Evolutionary conservation across 805 yeast genomes (phyloP).

Genomic region (Pichia heedii): DNA sequence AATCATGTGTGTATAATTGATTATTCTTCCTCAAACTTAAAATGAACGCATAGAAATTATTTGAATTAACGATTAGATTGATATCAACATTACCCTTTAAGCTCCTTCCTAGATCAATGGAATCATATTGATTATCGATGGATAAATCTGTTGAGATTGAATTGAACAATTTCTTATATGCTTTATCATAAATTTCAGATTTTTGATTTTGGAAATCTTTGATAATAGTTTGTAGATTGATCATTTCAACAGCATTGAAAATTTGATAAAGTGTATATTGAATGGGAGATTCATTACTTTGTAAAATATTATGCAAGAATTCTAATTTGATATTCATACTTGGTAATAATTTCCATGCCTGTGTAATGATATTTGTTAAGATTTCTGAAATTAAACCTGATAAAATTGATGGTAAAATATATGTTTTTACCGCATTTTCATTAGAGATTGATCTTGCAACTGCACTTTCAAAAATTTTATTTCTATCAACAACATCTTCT

Average conservation of each 20-base stretch:
- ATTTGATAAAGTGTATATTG: constrained; percentile 32
- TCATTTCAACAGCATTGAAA: constrained; percentile 25
- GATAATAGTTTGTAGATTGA: constrained; percentile 26
- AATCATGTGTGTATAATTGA: constrained; percentile 26
- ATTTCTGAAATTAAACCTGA: constrained; percentile 23
- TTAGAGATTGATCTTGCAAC: constrained; percentile 15
- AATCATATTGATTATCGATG: constrained; percentile 23
- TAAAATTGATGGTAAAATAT: constrained; percentile 25
- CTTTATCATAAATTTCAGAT: constrained; percentile 15
- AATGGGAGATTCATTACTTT: constrained; percentile 32
- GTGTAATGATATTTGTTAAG: constrained; percentile 19
- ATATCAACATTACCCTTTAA: constrained; percentile 17
- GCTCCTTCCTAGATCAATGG: constrained; percentile 20
- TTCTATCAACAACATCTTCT: constrained; percentile 23
- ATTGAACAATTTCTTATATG: constrained; percentile 20
- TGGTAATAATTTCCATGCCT: constrained; percentile 27
- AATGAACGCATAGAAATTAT: constrained; percentile 35
- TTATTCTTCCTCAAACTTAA: constrained; percentile 41
- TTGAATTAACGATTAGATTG: constrained; percentile 14
- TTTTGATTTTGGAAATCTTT: constrained; percentile 16
- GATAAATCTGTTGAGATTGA: constrained; percentile 13
- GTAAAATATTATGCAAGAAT: constrained; percentile 27
- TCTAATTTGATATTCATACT: constrained; percentile 28
- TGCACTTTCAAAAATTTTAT: constrained; percentile 22
- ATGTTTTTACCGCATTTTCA: constrained; percentile 19